Evolutionary conservation across 2,329 filamentous ascomycete genomes (phyloP), one percentile per base, ranked within the genome.

Genomic region (Fusarium abutilonis): DNA sequence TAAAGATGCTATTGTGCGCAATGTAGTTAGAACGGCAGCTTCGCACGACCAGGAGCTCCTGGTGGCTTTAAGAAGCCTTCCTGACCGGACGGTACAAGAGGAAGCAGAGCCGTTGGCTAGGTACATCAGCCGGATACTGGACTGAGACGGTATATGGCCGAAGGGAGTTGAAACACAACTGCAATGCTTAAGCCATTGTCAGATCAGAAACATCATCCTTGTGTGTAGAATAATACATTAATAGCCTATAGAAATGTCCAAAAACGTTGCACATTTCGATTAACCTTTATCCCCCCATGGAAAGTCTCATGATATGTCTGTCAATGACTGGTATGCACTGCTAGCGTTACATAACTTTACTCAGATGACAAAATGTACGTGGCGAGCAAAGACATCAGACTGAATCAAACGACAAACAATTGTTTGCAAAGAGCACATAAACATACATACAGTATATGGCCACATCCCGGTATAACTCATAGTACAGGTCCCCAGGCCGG

Each of bases 61-160:
- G 35, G 65, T 63, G 1, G 76, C 78, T 5, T 70, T 86, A 19
- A 63, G 68, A 46, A 75, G 54, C 9, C 60, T 86, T 56, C 82
- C 81, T 0, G 77, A 84, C 23, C 73, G 81, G 45, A 83, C 80
- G 3, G 74, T 83, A 0, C 78, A 82, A 15, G 82, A 83, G 46
- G 83, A 86, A 66, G 78, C 79, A 1, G 82, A 82, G 32, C 75
- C 74, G 2, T 62, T 86, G 62, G 75, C 76, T 31, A 68, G 53
- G 5, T 86, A 84, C 70, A 74, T 84, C 49, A 67, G 60, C 42
- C 74, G 77, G 31, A 49, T 84, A 23, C 66, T 82, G 1, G 56
- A 53, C 26, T 71, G 39, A 15, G 8, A 21, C 6, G 2, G n/a
- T 1, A 4, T 8, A 3, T 14, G 10, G 13, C 31, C 9, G n/a